phyloP scores from a whole-genome alignment of 441 rosid species.

The Geranium incanum region DNA sequence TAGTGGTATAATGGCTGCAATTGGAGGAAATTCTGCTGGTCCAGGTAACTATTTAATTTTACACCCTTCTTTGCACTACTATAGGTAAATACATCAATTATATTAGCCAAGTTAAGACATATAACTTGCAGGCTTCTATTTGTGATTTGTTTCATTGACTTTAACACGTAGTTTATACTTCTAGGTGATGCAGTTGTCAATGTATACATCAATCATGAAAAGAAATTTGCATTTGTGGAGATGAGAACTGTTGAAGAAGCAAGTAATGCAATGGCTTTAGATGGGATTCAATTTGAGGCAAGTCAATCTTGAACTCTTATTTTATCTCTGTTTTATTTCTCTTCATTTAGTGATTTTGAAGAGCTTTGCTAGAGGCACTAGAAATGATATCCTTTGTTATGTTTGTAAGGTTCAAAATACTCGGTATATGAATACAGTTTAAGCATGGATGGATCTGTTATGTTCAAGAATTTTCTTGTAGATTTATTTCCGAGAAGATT shows the following conservation, averaged over 20 bases:
- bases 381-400: neutral
- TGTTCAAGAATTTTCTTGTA: no score
- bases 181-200: conserved; percentile 45
- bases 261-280: conserved; percentile 46
- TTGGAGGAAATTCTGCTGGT: conserved; percentile 31
- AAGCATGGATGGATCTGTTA: neutral
- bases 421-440: neutral
- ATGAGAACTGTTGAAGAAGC: conserved; percentile 49
- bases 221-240: conserved; percentile 48
- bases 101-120: neutral
- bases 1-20: conserved; percentile 28
- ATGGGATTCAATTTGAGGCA: conserved; percentile 44
- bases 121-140: neutral
- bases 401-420: neutral
- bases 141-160: neutral
- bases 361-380: neutral
- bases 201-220: conserved; percentile 45
- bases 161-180: conserved; percentile 6
- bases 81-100: neutral
- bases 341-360: neutral
- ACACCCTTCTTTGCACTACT: neutral
- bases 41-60: conserved; percentile 19
- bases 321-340: neutral
- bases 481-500: neutral
- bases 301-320: neutral